These are phyloP conservation scores for Trifolium dubium DNA, from an alignment of 306 rosid species.

Conservation along the genomic window DNA sequence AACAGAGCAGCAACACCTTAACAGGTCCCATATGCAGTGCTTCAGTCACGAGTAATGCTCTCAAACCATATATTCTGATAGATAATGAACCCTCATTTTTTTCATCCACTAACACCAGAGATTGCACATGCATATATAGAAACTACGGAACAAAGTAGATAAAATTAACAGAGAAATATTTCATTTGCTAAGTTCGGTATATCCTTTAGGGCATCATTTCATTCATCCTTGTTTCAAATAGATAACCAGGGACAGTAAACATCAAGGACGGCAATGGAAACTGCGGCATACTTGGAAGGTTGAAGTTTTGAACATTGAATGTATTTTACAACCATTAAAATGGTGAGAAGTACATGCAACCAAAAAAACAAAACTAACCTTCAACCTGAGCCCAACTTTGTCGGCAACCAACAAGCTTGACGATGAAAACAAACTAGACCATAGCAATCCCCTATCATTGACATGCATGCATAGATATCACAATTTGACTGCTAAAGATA, in stretches of 20 bases:
- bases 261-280: not conserved
- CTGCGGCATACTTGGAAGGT: conserved; percentile 21
- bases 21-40: too few species aligned
- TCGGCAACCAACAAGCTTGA: conserved; percentile 40
- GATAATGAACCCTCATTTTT: too few species aligned
- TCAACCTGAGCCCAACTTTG: conserved; percentile 38
- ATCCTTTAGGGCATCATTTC: conserved; percentile 23
- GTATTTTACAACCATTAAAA: conserved; percentile 13
- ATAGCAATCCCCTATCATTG: conserved; percentile 21
- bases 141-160: conserved; percentile 20
- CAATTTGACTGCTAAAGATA: conserved; percentile 55
- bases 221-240: conserved; percentile 11
- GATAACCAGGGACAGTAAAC: conserved; percentile 17
- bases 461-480: conserved; percentile 9
- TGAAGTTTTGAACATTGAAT: conserved; percentile 25
- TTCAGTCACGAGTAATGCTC: too few species aligned
- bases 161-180: not conserved
- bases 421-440: conserved; percentile 44
- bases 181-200: not conserved
- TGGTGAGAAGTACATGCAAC: conserved; percentile 1
- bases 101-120: not conserved
- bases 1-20: too few species aligned
- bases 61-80: too few species aligned
- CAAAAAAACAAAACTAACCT: conserved; percentile 50
- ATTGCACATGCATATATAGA: conserved; percentile 15